Base-by-base conservation (phyloP, 192 early-diverging fungal genomes). In the Podila epigama region DNA sequence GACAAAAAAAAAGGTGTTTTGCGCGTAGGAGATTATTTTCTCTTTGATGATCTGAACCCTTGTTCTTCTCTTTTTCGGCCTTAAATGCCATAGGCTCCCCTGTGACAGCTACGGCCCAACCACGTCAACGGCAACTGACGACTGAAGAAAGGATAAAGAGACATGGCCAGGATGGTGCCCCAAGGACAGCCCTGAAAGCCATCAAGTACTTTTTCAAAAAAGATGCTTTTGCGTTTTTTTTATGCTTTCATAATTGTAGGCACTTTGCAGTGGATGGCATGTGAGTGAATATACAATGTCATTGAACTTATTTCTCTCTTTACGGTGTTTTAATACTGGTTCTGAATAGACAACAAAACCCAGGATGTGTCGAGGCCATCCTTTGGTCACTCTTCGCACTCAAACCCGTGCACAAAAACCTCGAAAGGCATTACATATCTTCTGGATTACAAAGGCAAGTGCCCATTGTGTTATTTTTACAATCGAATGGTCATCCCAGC, bases 131-230 rank as follows among this genome's bases (percentile, higher is more conserved):
- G 5, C 28, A 64, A 25, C 54, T 55, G 25, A 31, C 69, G 12
- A 58, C 58, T 34, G 58, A 25, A 9, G 61, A 59, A 16, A 52
- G 34, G 22, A 59, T 32, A 11, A 63, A 54, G 48, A 58, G 69
- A 64, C 64, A 71, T 59, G 69, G 69, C 18, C 48, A 59, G 20
- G 69, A 71, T 9, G 57, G 2, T 40, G 31, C 28, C 35, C 4
- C 35, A 31, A n/a, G n/a, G n/a, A n/a, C n/a, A n/a, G n/a, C n/a
- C n/a, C n/a, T n/a, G n/a, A n/a, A n/a, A n/a, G n/a, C n/a, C n/a
- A n/a, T n/a, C n/a, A n/a, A n/a, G n/a, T n/a, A n/a, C n/a, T n/a
- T n/a, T n/a, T n/a, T n/a, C 41, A 56, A 48, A 71, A 51, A 32
- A 11, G 16, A 4, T 5, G 27, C 4, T n/a, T 29, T 27, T 1